Conservation (phyloP, 1,284 basidiomycete genomes). For the Moniliophthora roreri region DNA sequence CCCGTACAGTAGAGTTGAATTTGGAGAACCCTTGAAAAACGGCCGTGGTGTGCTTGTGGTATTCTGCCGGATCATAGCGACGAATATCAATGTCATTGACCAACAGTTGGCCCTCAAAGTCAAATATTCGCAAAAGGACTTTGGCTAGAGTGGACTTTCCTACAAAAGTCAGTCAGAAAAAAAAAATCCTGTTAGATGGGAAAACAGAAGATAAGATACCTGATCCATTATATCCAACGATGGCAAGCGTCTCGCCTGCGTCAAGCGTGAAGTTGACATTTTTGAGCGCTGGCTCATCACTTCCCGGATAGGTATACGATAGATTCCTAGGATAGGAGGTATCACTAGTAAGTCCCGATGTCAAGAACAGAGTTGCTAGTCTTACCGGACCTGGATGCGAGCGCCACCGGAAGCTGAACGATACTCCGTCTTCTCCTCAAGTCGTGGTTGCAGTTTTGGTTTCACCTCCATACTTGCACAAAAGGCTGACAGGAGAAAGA, state of each 20-base stretch:
- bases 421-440: conserved; percentile 50
- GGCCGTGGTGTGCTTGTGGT: conserved; percentile 71
- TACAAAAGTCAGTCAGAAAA: no score
- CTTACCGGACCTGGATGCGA: conserved; percentile 66
- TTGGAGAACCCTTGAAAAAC: conserved; percentile 83
- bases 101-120: conserved; percentile 62
- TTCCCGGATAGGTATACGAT: conserved; percentile 76
- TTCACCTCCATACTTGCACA: conserved; percentile 70
- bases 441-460: conserved; percentile 60
- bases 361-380: conserved; percentile 16
- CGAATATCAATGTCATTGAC: conserved; percentile 71
- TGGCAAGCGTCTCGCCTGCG: conserved; percentile 76
- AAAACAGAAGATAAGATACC: conserved; percentile 39
- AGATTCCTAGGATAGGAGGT: conserved; percentile 46
- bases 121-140: conserved; percentile 72
- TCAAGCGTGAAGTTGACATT: conserved; percentile 68
- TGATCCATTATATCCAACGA: conserved; percentile 82
- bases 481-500: conserved; percentile 83
- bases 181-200: conserved; percentile 11
- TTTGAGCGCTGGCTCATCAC: conserved; percentile 59
- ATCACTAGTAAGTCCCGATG: background rate
- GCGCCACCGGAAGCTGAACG: conserved; percentile 51
- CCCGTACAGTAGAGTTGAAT: conserved; percentile 69
- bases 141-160: conserved; percentile 14
- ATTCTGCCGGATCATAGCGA: conserved; percentile 60